Evolutionary conservation across 1,284 basidiomycete genomes (phyloP).

Genomic region (Melampsora allii-populina): DNA sequence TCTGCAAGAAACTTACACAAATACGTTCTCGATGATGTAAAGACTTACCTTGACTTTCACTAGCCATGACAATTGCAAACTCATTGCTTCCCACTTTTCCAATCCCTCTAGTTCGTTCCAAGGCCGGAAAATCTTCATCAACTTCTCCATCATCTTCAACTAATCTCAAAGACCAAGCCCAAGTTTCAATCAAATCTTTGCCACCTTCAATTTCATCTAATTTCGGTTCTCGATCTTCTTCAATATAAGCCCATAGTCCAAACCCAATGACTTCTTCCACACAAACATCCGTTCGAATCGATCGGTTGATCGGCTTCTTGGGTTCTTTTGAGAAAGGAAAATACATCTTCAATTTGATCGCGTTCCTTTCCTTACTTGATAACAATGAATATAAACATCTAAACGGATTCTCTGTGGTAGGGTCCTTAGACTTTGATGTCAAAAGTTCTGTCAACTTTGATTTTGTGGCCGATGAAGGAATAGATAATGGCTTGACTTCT

Average conservation of each 20-base stretch:
- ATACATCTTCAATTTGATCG: conserved; percentile 69
- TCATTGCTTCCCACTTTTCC: conserved; percentile 86
- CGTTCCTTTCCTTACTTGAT: conserved; percentile 50
- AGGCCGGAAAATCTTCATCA: conserved; percentile 98
- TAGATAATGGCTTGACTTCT: not conserved
- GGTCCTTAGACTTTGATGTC: conserved; percentile 11
- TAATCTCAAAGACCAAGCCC: conserved; percentile 92
- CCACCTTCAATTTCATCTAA: conserved; percentile 64
- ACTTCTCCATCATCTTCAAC: conserved; percentile 97
- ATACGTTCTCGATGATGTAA: not conserved
- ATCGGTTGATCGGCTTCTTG: conserved; percentile 56
- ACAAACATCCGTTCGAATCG: conserved; percentile 78
- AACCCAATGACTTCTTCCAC: conserved; percentile 96
- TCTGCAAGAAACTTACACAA: not conserved
- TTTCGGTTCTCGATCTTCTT: conserved; percentile 74
- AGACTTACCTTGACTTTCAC: conserved; percentile 60
- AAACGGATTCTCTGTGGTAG: conserved; percentile 52
- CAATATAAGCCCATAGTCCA: conserved; percentile 85
- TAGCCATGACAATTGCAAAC: conserved; percentile 75
- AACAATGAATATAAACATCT: conserved; percentile 55
- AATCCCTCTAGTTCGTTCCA: conserved; percentile 79
- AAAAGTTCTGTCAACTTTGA: conserved; percentile 32
- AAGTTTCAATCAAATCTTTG: conserved; percentile 64
- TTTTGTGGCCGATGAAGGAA: conserved; percentile 6
- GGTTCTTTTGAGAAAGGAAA: conserved; percentile 78